Evolutionary conservation across 1,139 yeast genomes (phyloP), one percentile per base, ranked within the genome.

Genomic region (Sugiyamaella paludigena): DNA sequence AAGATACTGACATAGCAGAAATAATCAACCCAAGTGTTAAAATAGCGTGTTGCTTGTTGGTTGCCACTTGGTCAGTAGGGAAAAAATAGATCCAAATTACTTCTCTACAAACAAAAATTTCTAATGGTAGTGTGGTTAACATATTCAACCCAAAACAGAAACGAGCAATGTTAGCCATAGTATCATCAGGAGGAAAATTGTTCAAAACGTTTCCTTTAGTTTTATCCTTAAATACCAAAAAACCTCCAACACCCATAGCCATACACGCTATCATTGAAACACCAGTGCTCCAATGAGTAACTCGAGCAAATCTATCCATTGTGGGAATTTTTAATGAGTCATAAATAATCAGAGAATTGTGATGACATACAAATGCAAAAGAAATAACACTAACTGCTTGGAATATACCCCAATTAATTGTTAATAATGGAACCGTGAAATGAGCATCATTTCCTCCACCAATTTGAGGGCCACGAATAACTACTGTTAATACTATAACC

Each of bases 281-380:
- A 7, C 80, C 75, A 49, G 96, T 87, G 7, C 95, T 87, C 55
- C 87, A 77, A 63, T 91, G 98, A 0, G 96, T 89, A 33, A 91
- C 78, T 36, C 72, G 75, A 40, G 85, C 76, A 63, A 91, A 91
- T 55, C 91, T 75, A 53, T 80, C 82, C 60, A 87, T 66, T 1
- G 95, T 82, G 3, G 96, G 92, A 30, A 79, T 79, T 55, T 77
- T 78, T 62, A 91, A 76, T 0, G 96, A 87, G 62, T 87, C 88
- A 69, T 84, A 91, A 39, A 91, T 91, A 61, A 89, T 84, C 37
- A 91, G 80, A 0, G 97, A 87, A 63, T 91, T 91, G 66, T 91
- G 98, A 62, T 91, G 98, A 63, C 98, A 91, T 2, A 91, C 98
- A 59, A 91, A 77, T 5, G 98, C 95, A 71, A 91, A 91, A 0